These are phyloP conservation scores for Trichoderma afroharzianum DNA, from an alignment of 2,329 filamentous ascomycete species.

Conservation along the genomic window DNA sequence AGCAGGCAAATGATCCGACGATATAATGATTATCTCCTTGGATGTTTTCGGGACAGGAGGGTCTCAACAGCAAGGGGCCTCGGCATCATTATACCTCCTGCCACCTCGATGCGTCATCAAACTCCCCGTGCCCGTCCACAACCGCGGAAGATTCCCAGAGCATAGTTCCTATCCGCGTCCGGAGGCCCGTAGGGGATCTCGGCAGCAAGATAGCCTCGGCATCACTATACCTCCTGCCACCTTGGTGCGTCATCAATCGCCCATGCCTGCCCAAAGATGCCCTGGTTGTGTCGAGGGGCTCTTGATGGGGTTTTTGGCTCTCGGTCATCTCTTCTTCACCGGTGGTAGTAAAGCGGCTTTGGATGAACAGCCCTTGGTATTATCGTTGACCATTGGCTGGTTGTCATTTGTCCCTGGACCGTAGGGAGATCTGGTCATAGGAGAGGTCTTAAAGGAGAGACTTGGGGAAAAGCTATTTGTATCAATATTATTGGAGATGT, in stretches of 20 bases:
- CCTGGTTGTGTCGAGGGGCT: neutral
- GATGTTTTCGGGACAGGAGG: too few species aligned
- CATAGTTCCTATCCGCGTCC: too few species aligned
- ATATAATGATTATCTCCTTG: too few species aligned
- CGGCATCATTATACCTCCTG: neutral
- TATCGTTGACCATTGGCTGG: neutral
- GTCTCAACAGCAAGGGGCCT: neutral
- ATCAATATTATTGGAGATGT: neutral
- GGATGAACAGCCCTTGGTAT: slow-evolving; percentile 28
- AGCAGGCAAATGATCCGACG: too few species aligned
- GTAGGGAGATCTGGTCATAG: slow-evolving; percentile 19
- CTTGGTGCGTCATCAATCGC: neutral
- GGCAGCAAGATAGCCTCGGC: neutral
- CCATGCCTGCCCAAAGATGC: neutral
- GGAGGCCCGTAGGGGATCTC: neutral
- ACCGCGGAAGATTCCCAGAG: too few species aligned
- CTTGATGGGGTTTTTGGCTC: neutral
- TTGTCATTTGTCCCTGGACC: neutral
- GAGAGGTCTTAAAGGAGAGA: neutral
- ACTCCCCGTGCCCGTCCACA: too few species aligned
- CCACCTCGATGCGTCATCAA: neutral
- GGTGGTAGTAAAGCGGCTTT: too few species aligned
- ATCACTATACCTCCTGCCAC: neutral
- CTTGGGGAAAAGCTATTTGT: neutral
- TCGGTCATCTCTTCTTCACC: too few species aligned